Evolutionary conservation across 2,329 filamentous ascomycete species (phyloP), one percentile per base, ranked within the genome.

Genomic region (Drechslerella dactyloides): DNA sequence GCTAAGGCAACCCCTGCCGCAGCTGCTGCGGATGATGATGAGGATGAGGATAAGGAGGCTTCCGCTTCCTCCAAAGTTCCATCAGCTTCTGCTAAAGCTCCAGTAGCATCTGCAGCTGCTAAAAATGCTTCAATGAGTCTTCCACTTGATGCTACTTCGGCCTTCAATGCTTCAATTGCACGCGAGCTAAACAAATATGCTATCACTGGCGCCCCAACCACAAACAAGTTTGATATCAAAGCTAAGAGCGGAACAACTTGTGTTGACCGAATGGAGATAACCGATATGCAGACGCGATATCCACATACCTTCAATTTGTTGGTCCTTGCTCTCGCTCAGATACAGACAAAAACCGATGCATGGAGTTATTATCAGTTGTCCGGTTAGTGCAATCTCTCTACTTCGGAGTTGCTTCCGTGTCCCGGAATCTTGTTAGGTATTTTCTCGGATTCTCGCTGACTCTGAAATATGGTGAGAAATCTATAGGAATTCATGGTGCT

Each of bases 251-350:
- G n/a, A n/a, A 44, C 13, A 44, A n/a, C 6, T 4, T 35, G 52
- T 15, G 52, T 35, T 7, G 21, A 55, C 5, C 13, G 52, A 53
- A 30, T 53, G 50, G 30, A 53, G 50, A 53, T 53, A 11, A 35
- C 23, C 2, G 23, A 15, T 2, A 8, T 72, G 10, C 55, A 65
- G 13, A 33, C 3, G 6, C 19, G 50, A 1, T 7, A 54, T 1
- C 66, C 59, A 7, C 60, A 72, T 52, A 50, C 48, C n/a, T 72
- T 56, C 17, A 72, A 72, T 19, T 21, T 72, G 24, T 35, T 72
- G 10, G 33, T 65, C 6, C 68, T 72, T 33, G 68, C 68, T 11
- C 56, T 72, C 8, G 21, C 42, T 10, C 21, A 56, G 6, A 23
- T 72, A 35, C 51, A 55, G 48, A 24, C 33, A 7, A 13, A 23